These are phyloP conservation scores for Abrus pulchellus DNA, from an alignment of 306 rosid species.

Conservation along the genomic window DNA sequence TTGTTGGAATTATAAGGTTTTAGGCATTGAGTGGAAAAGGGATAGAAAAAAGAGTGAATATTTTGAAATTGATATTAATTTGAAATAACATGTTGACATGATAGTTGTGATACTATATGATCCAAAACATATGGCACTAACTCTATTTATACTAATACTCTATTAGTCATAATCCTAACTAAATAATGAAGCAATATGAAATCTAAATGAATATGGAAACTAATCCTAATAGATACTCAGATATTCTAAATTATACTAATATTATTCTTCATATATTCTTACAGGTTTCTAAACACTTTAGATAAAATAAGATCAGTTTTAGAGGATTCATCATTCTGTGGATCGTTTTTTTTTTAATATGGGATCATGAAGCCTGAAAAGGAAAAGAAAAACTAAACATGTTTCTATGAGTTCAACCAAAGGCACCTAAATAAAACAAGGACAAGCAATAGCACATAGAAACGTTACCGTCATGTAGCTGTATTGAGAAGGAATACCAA, in stretches of 20 bases:
- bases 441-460: constrained; percentile 37
- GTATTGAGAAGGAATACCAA: constrained; percentile 93
- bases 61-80: background rate
- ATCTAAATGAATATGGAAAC: background rate
- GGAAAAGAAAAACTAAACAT: background rate
- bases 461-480: constrained; percentile 87
- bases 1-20: background rate
- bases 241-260: background rate
- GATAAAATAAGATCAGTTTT: background rate
- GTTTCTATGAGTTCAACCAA: constrained; percentile 28
- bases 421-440: constrained; percentile 9
- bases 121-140: background rate
- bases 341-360: constrained; percentile 3
- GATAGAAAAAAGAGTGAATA: background rate
- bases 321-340: constrained; percentile 25
- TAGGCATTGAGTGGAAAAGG: background rate
- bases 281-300: background rate
- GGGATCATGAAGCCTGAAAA: constrained; percentile 10
- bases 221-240: background rate
- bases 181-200: no score
- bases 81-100: background rate
- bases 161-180: no score
- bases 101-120: background rate
- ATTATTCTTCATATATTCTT: background rate
- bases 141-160: background rate